phyloP scores from a whole-genome alignment of 2,329 filamentous ascomycete genomes.

The Escovopsis sp. region DNA sequence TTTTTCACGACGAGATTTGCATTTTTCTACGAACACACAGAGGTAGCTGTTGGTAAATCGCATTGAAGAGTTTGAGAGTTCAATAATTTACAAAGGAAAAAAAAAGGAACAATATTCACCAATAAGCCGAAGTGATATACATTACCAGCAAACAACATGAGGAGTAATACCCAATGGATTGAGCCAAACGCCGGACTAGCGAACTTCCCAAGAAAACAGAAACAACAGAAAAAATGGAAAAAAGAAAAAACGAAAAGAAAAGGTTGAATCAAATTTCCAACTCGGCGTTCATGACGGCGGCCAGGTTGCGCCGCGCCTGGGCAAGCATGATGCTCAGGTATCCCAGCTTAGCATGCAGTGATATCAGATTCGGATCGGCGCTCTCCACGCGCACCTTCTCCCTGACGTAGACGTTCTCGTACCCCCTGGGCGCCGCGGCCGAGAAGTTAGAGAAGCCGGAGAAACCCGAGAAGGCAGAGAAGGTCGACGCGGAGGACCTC shows the following conservation, averaged over 20 bases:
- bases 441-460: too few relatives aligned
- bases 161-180: slow-evolving; percentile 12
- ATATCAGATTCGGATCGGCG: slow-evolving; percentile 75
- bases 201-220: neutral
- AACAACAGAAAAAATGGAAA: too few relatives aligned
- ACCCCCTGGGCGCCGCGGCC: slow-evolving; percentile 6
- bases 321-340: slow-evolving; percentile 61
- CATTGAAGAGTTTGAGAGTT: neutral
- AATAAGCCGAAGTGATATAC: too few relatives aligned
- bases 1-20: too few relatives aligned
- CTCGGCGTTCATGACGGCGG: slow-evolving; percentile 59
- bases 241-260: neutral
- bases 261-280: slow-evolving; percentile 6
- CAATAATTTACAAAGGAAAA: neutral
- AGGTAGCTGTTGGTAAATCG: neutral
- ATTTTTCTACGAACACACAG: neutral
- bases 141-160: neutral
- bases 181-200: slow-evolving; percentile 1
- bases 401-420: slow-evolving; percentile 60
- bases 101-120: neutral
- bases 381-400: slow-evolving; percentile 85
- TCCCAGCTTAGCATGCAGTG: slow-evolving; percentile 67
- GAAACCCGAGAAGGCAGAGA: too few relatives aligned
- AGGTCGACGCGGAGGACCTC: slow-evolving; percentile 7
- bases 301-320: slow-evolving; percentile 56